Evolutionary conservation across 2,329 filamentous ascomycete species (phyloP).

Genomic region (Colletotrichum zoysiae): DNA sequence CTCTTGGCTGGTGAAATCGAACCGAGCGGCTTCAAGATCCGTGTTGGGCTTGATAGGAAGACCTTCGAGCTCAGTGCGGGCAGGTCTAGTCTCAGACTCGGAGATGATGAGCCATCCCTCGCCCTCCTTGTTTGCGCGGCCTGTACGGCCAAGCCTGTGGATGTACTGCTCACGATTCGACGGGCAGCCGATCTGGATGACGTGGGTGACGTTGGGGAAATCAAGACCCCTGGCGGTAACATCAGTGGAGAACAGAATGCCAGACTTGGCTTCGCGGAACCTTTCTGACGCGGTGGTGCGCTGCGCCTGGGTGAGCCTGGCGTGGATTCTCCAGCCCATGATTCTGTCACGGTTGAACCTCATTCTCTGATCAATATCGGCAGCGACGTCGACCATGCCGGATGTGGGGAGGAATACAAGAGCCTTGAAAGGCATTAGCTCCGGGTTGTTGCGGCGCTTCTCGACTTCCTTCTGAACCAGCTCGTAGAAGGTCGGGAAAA

Average conservation of each 20-base stretch:
- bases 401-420: slow-evolving; percentile 92
- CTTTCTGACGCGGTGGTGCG: slow-evolving; percentile 78
- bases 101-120: slow-evolving; percentile 77
- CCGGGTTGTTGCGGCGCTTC: slow-evolving; percentile 54
- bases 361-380: slow-evolving; percentile 57
- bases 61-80: slow-evolving; percentile 65
- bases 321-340: slow-evolving; percentile 76
- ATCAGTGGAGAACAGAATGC: slow-evolving; percentile 81
- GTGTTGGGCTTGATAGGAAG: slow-evolving; percentile 71
- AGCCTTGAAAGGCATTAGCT: slow-evolving; percentile 84
- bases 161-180: slow-evolving; percentile 78
- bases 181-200: slow-evolving; percentile 78
- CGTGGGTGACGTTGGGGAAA: slow-evolving; percentile 83
- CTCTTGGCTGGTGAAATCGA: slow-evolving; percentile 57
- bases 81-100: slow-evolving; percentile 62
- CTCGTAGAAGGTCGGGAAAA: slow-evolving; percentile 82
- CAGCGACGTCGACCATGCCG: slow-evolving; percentile 75
- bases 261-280: slow-evolving; percentile 76
- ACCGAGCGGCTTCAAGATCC: slow-evolving; percentile 63
- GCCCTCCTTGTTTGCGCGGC: slow-evolving; percentile 79
- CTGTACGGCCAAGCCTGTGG: slow-evolving; percentile 82
- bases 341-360: slow-evolving; percentile 58
- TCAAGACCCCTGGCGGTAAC: slow-evolving; percentile 88
- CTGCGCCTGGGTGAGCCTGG: slow-evolving; percentile 76
- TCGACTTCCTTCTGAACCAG: slow-evolving; percentile 73